These are phyloP conservation scores for Backusella australiensis DNA, from an alignment of 192 early-diverging fungal species.

Conservation along the genomic window DNA sequence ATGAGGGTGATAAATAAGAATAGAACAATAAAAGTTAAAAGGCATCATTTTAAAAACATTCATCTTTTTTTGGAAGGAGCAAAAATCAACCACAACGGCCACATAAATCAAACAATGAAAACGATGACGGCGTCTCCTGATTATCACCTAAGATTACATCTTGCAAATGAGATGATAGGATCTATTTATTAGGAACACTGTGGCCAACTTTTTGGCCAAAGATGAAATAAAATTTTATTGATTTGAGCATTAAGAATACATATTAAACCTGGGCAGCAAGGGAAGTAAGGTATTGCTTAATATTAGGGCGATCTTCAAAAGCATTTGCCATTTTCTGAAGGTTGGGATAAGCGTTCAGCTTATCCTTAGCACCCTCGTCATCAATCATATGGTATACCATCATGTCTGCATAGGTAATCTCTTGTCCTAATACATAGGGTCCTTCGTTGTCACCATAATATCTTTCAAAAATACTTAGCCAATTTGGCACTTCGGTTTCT, in stretches of 20 bases:
- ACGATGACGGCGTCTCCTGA: too few species aligned
- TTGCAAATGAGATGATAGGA: too few species aligned
- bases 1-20: too few species aligned
- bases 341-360: neutral
- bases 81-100: too few species aligned
- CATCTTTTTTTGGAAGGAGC: too few species aligned
- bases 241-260: neutral
- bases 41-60: too few species aligned
- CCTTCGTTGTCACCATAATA: neutral
- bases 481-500: neutral
- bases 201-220: neutral
- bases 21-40: too few species aligned
- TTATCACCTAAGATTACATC: too few species aligned
- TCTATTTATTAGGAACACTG: too few species aligned
- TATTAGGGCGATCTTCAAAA: conserved; percentile 1
- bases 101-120: too few species aligned
- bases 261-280: neutral
- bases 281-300: neutral
- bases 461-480: neutral
- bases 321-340: neutral
- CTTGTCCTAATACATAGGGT: neutral
- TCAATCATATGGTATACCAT: neutral
- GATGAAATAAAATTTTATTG: neutral
- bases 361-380: neutral
- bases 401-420: neutral